Conservation (phyloP, 2,329 filamentous ascomycete genomes). For the Fusarium floridanum region DNA sequence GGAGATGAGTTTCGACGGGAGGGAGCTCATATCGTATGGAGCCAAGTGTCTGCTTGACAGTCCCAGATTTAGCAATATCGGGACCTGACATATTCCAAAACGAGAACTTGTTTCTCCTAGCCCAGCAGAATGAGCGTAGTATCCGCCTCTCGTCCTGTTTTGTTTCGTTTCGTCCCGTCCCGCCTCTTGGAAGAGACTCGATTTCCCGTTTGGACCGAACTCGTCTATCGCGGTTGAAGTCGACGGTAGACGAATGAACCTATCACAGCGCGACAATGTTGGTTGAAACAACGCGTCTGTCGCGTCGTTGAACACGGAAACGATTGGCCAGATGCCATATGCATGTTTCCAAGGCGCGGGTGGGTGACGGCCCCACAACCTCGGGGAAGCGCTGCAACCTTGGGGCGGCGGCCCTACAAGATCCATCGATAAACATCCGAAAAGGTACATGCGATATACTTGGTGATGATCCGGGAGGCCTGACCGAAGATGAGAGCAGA, state of each 20-base stretch:
- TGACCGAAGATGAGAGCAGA: slow-evolving; percentile 20
- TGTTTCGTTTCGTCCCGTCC: not conserved
- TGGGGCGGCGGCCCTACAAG: not conserved
- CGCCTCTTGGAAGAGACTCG: not conserved
- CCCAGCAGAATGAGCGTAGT: slow-evolving; percentile 7
- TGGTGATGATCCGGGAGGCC: slow-evolving; percentile 21
- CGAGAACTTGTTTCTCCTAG: not conserved
- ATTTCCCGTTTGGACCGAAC: not conserved
- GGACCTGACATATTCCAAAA: slow-evolving; percentile 23
- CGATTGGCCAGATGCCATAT: slow-evolving; percentile 39
- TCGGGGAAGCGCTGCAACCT: slow-evolving; percentile 37
- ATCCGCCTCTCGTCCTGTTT: slow-evolving; percentile 9
- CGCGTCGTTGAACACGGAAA: slow-evolving; percentile 39
- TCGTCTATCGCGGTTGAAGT: slow-evolving; percentile 7
- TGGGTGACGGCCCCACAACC: slow-evolving; percentile 23
- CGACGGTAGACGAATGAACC: slow-evolving; percentile 10
- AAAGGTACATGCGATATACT: slow-evolving; percentile 25
- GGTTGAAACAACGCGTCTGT: slow-evolving; percentile 42
- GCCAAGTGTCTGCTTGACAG: slow-evolving; percentile 2
- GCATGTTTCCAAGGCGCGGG: slow-evolving; percentile 37
- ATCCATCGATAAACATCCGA: slow-evolving; percentile 45
- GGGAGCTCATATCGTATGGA: slow-evolving; percentile 21
- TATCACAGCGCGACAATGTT: slow-evolving; percentile 32
- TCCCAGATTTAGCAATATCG: slow-evolving; percentile 7
- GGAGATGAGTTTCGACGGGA: slow-evolving; percentile 16